phyloP scores from a whole-genome alignment of 345 rosid genomes.

The Melastoma malabathricum region DNA sequence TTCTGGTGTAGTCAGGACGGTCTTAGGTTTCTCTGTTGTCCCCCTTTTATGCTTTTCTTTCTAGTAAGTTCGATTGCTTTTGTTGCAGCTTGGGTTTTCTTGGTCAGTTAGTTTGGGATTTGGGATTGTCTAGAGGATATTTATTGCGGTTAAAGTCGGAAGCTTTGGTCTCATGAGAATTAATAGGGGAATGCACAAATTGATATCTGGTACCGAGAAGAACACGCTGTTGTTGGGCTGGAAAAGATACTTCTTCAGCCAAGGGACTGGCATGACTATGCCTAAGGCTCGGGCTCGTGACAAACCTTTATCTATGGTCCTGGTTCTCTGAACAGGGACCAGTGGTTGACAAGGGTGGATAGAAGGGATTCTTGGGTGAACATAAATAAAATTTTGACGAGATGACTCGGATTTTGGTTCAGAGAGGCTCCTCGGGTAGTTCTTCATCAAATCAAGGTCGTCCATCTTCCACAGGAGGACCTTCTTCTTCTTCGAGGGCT shows the following conservation, averaged over 20 bases:
- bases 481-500: constrained; percentile 40
- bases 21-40: not conserved
- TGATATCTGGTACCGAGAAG: constrained; percentile 50
- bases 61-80: constrained; percentile 21
- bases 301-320: constrained; percentile 39
- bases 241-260: constrained; percentile 79
- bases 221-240: constrained; percentile 37
- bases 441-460: constrained; percentile 73
- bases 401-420: constrained; percentile 95
- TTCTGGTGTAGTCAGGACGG: constrained; percentile 2
- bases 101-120: constrained; percentile 25
- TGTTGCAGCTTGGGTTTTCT: constrained; percentile 38
- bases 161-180: constrained; percentile 84
- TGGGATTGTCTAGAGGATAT: constrained; percentile 26
- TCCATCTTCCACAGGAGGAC: constrained; percentile 36
- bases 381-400: constrained; percentile 3
- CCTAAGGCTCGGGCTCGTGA: constrained; percentile 88
- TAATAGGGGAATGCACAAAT: constrained; percentile 99
- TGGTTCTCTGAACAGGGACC: constrained; percentile 19
- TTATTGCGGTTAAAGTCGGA: constrained; percentile 50
- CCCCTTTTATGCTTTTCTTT: constrained; percentile 13
- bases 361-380: constrained; percentile 6
- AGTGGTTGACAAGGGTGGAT: constrained; percentile 3
- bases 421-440: constrained; percentile 59
- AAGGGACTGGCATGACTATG: constrained; percentile 59